Evolutionary conservation across 495 filamentous ascomycete genomes (phyloP), one percentile per base, ranked within the genome.

Genomic region (Amorphotheca resinae): DNA sequence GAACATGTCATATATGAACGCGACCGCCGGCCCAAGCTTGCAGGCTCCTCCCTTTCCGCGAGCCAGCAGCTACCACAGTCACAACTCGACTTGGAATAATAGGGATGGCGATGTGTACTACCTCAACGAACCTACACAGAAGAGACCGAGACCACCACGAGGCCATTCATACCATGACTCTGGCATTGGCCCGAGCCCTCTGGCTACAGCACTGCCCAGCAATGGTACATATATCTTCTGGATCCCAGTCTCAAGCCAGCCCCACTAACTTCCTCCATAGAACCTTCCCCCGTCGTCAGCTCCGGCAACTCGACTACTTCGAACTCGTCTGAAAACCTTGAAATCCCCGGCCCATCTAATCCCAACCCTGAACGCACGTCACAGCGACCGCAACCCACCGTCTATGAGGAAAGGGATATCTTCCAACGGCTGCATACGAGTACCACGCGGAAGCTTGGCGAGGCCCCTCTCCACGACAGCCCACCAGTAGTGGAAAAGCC

Each of bases 371-470:
- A 42, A 4, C 32, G 15, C n/a, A 16, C 16, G 9, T 41, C 45
- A 40, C 18, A 39, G 1, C 46, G 44, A 32, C 53, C 40, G 22
- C 50, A 52, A 15, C 42, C 51, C 6, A 38, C 34, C 12, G 41
- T 45, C 4, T 53, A 46, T 22, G 39, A 33, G 2, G 54, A 56
- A 21, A 47, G 44, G n/a, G 48, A 56, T 37, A 53, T 56, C 32
- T 56, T 56, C 33, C 43, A 54, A n/a, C 46, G 42, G 12, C 28
- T 56, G 6, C 54, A 56, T 41, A 54, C 37, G 12, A 51, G 43
- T 42, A 57, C 49, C 2, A 49, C 42, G 9, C 49, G 57, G 15
- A 57, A 57, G 35, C 31, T 59, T 9, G 57, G 57, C 35, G 57
- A 59, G 33, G 57, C 54, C 20, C 54, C 57, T 9, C 20, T 59